phyloP scores from a whole-genome alignment of 2,329 filamentous ascomycete species.

The Leptographium flavum region DNA sequence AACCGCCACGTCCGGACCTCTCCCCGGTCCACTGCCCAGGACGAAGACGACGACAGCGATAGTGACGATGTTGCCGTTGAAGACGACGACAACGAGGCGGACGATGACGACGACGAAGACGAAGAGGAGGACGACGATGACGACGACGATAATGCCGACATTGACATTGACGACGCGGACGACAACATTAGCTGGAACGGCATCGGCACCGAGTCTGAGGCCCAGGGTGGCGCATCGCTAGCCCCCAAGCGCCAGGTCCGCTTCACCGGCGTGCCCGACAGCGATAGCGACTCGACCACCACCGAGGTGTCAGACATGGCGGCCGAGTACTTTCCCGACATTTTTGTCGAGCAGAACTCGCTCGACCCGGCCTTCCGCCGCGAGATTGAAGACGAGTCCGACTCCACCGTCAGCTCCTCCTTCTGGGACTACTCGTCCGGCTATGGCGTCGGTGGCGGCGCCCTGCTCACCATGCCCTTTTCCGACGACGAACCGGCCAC shows the following conservation, averaged over 20 bases:
- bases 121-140: constrained; percentile 24
- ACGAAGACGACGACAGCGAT: constrained; percentile 24
- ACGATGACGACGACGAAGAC: constrained; percentile 24
- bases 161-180: constrained; percentile 20
- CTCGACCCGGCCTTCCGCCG: constrained; percentile 59
- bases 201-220: constrained; percentile 24
- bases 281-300: constrained; percentile 48
- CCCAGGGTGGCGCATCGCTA: constrained; percentile 12
- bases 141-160: constrained; percentile 17
- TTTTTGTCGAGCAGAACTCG: constrained; percentile 62
- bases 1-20: constrained; percentile 22
- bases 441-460: constrained; percentile 16
- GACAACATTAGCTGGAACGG: constrained; percentile 29
- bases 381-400: constrained; percentile 55
- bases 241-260: constrained; percentile 52
- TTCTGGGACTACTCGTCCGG: constrained; percentile 49
- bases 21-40: constrained; percentile 34
- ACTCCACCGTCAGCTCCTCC: constrained; percentile 41
- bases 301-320: constrained; percentile 44
- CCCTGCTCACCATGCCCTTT: constrained; percentile 9
- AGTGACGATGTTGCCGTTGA: constrained; percentile 21
- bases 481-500: constrained; percentile 17
- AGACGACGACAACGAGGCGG: constrained; percentile 15
- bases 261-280: constrained; percentile 53
- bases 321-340: constrained; percentile 58